Evolutionary conservation across 257 asterid species (phyloP).

Genomic region (Misopates orontium): DNA sequence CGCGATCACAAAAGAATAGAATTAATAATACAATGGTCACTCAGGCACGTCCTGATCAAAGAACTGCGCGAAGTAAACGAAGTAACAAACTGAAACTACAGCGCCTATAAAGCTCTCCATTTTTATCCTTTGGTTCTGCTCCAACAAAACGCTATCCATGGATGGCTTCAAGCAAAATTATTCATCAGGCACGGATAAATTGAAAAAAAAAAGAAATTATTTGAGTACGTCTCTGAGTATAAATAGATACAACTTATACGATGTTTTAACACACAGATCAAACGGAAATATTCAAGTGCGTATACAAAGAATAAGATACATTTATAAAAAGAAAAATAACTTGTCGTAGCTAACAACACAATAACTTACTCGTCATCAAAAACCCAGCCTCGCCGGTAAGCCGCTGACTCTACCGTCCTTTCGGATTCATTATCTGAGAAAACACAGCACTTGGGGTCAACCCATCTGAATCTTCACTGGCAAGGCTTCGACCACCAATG

Average conservation of each 20-base stretch:
- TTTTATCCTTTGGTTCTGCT: not conserved
- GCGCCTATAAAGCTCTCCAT: not conserved
- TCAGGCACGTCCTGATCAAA: conserved; percentile 13
- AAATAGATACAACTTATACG: conserved; percentile 33
- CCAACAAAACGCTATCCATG: not conserved
- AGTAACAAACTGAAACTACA: not conserved
- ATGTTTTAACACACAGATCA: conserved; percentile 25
- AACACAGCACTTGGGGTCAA: conserved; percentile 91
- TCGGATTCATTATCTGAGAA: conserved; percentile 94
- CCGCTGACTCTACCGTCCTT: conserved; percentile 57
- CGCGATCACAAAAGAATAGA: no score
- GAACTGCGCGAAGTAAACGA: no score
- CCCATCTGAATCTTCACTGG: conserved; percentile 87
- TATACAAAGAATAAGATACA: conserved; percentile 25
- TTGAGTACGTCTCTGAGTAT: conserved; percentile 23
- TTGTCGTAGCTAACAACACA: conserved; percentile 12
- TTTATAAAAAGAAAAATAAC: not conserved
- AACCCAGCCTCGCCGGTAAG: not conserved
- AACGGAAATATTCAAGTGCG: conserved; percentile 20
- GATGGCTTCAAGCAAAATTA: not conserved
- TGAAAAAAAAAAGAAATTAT: conserved; percentile 7
- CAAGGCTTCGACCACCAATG: conserved; percentile 87
- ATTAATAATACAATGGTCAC: not conserved
- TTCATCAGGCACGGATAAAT: not conserved
- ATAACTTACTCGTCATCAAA: not conserved